Percentiles rank a stretch among this genome's conserved stretches.
Evolutionary conservation across 345 rosid genomes (phyloP).

Genomic region (Barbarea vulgaris): DNA sequence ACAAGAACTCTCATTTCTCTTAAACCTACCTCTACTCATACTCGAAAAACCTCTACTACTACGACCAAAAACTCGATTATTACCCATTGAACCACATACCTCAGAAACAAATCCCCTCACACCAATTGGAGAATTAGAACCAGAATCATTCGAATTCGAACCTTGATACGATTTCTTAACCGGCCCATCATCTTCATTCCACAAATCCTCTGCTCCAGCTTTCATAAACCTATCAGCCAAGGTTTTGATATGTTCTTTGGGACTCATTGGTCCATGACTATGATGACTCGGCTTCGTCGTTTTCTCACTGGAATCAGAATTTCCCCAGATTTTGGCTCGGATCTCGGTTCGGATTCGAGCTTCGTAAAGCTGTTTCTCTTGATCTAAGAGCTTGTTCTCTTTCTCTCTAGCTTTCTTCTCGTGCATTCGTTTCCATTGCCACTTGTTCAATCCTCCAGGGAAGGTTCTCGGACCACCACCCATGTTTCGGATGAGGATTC

Average conservation of each 20-base stretch:
- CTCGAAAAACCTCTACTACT: constrained; percentile 50
- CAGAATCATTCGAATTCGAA: constrained; percentile 27
- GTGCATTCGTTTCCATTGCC: constrained; percentile 99
- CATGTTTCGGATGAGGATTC: constrained; percentile 61
- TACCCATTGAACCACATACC: constrained; percentile 1
- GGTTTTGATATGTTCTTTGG: constrained; percentile 65
- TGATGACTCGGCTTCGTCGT: constrained; percentile 6
- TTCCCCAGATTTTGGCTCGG: constrained; percentile 54
- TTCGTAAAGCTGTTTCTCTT: constrained; percentile 89
- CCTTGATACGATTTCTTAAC: constrained; percentile 44
- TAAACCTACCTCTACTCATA: constrained; percentile 44
- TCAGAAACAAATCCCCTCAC: constrained; percentile 50
- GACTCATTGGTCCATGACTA: constrained; percentile 57
- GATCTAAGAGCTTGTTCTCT: constrained; percentile 79
- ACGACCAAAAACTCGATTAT: constrained; percentile 20
- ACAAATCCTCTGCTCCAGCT: constrained; percentile 86
- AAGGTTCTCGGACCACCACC: constrained; percentile 97
- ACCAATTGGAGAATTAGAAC: constrained; percentile 51
- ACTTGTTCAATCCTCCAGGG: constrained; percentile 92
- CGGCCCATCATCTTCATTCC: constrained; percentile 88
- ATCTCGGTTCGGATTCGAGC: constrained; percentile 75
- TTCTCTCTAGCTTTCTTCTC: constrained; percentile 92
- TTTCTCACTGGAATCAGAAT: constrained; percentile 32
- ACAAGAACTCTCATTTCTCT: constrained; percentile 52
- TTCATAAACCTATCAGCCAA: constrained; percentile 91